Conservation (phyloP, 345 rosid genomes). For the Hibiscus trionum region DNA sequence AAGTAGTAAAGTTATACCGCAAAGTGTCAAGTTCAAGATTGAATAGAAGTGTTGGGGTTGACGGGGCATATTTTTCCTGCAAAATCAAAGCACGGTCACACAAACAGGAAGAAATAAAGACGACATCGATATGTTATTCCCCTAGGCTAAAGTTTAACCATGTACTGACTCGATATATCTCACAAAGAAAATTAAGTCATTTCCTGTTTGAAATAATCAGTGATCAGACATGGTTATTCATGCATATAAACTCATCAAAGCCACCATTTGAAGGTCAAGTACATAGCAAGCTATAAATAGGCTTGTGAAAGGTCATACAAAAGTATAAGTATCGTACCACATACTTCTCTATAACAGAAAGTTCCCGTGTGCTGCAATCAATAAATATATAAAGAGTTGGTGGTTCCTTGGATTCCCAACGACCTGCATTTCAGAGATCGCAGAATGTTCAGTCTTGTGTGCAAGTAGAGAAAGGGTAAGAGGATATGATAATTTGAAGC, state of each 20-base stretch:
- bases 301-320: background rate
- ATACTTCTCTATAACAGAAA: slow-evolving; percentile 74
- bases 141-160: background rate
- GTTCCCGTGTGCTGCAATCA: slow-evolving; percentile 84
- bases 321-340: slow-evolving; percentile 50
- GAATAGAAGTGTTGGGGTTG: slow-evolving; percentile 77
- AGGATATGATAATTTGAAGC: background rate
- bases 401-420: slow-evolving; percentile 69
- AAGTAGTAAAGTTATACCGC: slow-evolving; percentile 43
- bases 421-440: slow-evolving; percentile 39
- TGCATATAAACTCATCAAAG: background rate
- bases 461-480: background rate
- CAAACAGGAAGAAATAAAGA: too few relatives aligned
- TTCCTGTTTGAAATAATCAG: background rate
- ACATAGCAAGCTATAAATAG: background rate
- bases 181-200: background rate
- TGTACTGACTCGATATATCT: background rate
- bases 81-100: slow-evolving; percentile 19
- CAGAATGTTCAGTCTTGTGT: background rate
- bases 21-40: slow-evolving; percentile 94
- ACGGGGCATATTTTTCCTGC: slow-evolving; percentile 75
- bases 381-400: slow-evolving; percentile 76
- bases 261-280: background rate
- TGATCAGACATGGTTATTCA: background rate
- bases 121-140: background rate